These are phyloP conservation scores for Picea sitchensis DNA, from an alignment of 75 land plant genomes.

Conservation along the genomic window DNA sequence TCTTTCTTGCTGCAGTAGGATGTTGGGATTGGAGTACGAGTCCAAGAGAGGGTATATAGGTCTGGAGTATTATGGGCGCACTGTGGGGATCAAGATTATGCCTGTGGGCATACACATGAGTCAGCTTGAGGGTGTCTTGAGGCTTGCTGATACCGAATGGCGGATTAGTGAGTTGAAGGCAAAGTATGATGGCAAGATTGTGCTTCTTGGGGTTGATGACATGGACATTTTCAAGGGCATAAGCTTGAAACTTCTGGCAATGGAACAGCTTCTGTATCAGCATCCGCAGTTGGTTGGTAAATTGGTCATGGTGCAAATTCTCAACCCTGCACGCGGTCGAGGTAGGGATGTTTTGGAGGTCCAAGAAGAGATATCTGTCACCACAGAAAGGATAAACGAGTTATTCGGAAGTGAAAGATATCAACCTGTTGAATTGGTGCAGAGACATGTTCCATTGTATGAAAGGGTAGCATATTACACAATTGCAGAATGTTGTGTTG, in stretches of 20 bases:
- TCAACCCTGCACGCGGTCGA: slow-evolving; percentile 51
- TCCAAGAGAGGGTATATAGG: slow-evolving; percentile 70
- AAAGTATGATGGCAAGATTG: slow-evolving; percentile 39
- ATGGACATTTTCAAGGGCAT: slow-evolving; percentile 89
- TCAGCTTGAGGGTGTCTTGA: slow-evolving; percentile 46
- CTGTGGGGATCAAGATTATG: slow-evolving; percentile 75
- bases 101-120: slow-evolving; percentile 80
- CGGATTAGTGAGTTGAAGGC: slow-evolving; percentile 48
- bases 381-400: slow-evolving; percentile 55
- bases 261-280: slow-evolving; percentile 66
- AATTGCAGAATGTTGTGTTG: slow-evolving; percentile 83
- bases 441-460: slow-evolving; percentile 38
- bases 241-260: slow-evolving; percentile 65
- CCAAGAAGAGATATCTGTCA: slow-evolving; percentile 35
- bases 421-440: slow-evolving; percentile 62
- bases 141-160: slow-evolving; percentile 28
- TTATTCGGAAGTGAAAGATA: slow-evolving; percentile 50
- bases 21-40: slow-evolving; percentile 70
- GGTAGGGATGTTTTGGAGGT: slow-evolving; percentile 73
- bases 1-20: slow-evolving; percentile 65
- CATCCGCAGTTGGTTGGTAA: slow-evolving; percentile 56
- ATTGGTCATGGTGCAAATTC: slow-evolving; percentile 54
- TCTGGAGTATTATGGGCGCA: slow-evolving; percentile 41
- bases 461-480: slow-evolving; percentile 79
- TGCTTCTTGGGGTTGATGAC: slow-evolving; percentile 78